A percentile compares a stretch with the other conserved stretches of the same genome.
phyloP scores from a whole-genome alignment of 192 early-diverging fungal species.

The Lunasporangiospora selenospora region DNA sequence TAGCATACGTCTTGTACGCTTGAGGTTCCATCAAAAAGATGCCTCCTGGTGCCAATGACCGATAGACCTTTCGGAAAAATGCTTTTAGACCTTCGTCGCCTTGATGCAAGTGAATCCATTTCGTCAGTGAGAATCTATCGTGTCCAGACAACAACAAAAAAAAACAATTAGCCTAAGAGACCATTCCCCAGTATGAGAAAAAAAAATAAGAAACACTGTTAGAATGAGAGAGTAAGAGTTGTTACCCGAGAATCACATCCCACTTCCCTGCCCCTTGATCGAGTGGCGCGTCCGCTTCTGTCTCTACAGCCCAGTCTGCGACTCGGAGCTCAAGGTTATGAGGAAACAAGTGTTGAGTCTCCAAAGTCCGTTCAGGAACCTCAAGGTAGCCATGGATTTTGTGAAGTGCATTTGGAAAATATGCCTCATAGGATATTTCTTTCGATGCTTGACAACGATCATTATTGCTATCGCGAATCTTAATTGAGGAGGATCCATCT shows the following conservation, averaged over 20 bases:
- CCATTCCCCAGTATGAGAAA: slow-evolving; percentile 4
- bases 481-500: too few relatives aligned
- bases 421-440: slow-evolving; percentile 18
- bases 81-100: slow-evolving; percentile 71
- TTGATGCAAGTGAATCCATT: slow-evolving; percentile 84
- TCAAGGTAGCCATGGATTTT: slow-evolving; percentile 22
- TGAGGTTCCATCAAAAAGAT: slow-evolving; percentile 78
- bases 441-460: not conserved
- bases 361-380: slow-evolving; percentile 10
- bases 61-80: slow-evolving; percentile 73
- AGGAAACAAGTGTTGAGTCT: slow-evolving; percentile 54
- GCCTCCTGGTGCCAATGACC: slow-evolving; percentile 62
- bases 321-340: slow-evolving; percentile 65
- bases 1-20: slow-evolving; percentile 57
- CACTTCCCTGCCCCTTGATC: slow-evolving; percentile 40
- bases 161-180: slow-evolving; percentile 1
- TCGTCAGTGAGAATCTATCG: slow-evolving; percentile 67
- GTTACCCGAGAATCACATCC: slow-evolving; percentile 72
- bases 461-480: too few relatives aligned
- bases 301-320: slow-evolving; percentile 63
- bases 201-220: not conserved
- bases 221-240: not conserved
- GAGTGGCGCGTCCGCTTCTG: not conserved
- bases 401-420: slow-evolving; percentile 21
- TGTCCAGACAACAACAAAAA: not conserved